Percentiles rank a stretch among this genome's conserved stretches.
Conservation (phyloP, 2,329 filamentous ascomycete genomes). For the Colletotrichum magnum region DNA sequence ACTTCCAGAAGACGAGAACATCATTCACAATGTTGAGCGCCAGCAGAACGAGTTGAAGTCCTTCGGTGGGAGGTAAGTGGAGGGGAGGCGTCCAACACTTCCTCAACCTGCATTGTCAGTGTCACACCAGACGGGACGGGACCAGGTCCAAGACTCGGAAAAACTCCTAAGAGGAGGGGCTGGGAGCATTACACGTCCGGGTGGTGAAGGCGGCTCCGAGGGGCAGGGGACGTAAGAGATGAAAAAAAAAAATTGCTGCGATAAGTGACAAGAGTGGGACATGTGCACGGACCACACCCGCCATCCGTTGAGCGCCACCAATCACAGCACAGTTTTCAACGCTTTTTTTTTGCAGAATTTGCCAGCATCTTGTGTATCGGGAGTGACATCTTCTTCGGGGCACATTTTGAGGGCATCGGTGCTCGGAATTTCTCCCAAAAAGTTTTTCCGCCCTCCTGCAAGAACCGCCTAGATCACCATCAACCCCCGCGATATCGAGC, state of each 20-base stretch:
- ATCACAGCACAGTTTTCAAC: slow-evolving; percentile 15
- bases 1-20: background rate
- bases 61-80: background rate
- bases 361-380: slow-evolving; percentile 55
- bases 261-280: slow-evolving; percentile 30
- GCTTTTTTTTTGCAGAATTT: slow-evolving; percentile 52
- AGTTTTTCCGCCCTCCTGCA: slow-evolving; percentile 53
- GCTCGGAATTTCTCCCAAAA: slow-evolving; percentile 51
- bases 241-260: slow-evolving; percentile 34
- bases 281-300: slow-evolving; percentile 9
- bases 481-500: slow-evolving; percentile 28
- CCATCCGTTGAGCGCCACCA: background rate
- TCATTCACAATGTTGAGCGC: background rate
- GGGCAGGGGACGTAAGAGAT: slow-evolving; percentile 2
- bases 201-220: slow-evolving; percentile 24
- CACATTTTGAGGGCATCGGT: slow-evolving; percentile 57
- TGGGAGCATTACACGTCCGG: slow-evolving; percentile 21
- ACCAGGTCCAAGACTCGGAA: background rate
- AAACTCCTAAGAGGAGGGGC: slow-evolving; percentile 32
- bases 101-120: slow-evolving; percentile 3
- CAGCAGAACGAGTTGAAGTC: background rate
- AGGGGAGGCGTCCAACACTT: background rate
- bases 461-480: slow-evolving; percentile 36
- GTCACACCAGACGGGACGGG: background rate
- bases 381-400: slow-evolving; percentile 52